Evolutionary conservation across 345 rosid genomes (phyloP).

Genomic region (Barbarea vulgaris): DNA sequence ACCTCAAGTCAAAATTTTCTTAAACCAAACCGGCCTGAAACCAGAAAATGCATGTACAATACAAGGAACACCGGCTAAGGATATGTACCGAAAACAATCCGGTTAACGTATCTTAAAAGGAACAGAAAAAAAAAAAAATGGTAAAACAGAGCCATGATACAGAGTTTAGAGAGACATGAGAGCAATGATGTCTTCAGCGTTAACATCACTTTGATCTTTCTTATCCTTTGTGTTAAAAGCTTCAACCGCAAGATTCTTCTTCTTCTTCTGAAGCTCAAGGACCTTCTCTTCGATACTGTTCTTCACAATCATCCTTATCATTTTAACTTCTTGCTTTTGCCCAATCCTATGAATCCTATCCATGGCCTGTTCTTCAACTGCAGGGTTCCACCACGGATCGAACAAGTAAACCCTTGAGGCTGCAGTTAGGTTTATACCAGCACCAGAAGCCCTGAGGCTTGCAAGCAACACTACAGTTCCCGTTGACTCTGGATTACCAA

Average conservation of each 20-base stretch:
- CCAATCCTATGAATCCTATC: constrained; percentile 87
- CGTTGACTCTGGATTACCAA: constrained; percentile 43
- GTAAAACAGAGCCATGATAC: background rate
- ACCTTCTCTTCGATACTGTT: constrained; percentile 84
- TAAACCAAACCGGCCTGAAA: background rate
- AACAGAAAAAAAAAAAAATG: background rate
- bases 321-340: constrained; percentile 64
- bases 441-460: constrained; percentile 78
- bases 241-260: constrained; percentile 72
- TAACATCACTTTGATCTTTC: constrained; percentile 55
- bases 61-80: background rate
- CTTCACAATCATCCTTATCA: constrained; percentile 70
- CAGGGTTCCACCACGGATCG: constrained; percentile 98
- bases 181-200: constrained; percentile 57
- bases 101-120: background rate
- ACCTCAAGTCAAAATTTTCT: background rate
- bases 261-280: constrained; percentile 72
- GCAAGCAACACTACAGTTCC: constrained; percentile 73
- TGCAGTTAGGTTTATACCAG: constrained; percentile 79
- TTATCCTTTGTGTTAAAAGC: constrained; percentile 53
- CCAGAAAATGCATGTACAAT: constrained; percentile 7
- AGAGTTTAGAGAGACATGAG: constrained; percentile 61
- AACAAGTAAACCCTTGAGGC: constrained; percentile 75
- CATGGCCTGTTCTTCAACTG: constrained; percentile 90
- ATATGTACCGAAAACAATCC: background rate